phyloP scores from a whole-genome alignment of 2,329 filamentous ascomycete species.

The Pleochaeta shiraiana region DNA sequence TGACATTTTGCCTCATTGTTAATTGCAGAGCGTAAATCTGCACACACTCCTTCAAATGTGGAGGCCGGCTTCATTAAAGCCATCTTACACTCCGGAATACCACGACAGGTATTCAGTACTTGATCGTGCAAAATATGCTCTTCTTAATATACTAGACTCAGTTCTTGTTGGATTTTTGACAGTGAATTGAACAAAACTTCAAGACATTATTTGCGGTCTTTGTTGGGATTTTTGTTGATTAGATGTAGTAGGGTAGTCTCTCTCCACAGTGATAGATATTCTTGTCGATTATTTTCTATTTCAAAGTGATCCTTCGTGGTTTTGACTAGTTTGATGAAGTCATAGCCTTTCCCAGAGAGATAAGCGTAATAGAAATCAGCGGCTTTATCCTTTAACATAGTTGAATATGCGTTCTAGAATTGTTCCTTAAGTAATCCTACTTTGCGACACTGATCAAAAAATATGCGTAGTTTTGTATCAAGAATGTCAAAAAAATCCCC shows the following conservation, averaged over 20 bases:
- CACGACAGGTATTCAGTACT: neutral
- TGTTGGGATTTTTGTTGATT: neutral
- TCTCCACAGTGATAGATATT: constrained; percentile 1
- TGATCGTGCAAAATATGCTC: neutral
- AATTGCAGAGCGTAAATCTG: neutral
- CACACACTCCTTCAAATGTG: neutral
- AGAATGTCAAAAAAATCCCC: neutral
- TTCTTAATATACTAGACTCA: neutral
- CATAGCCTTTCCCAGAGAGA: neutral
- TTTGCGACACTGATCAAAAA: neutral
- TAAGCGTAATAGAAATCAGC: neutral
- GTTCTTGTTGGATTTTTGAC: neutral
- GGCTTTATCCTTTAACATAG: neutral
- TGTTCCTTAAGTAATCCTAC: neutral
- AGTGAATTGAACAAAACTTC: neutral
- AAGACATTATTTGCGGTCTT: neutral
- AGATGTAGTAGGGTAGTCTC: neutral
- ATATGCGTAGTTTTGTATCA: neutral
- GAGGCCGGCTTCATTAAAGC: neutral
- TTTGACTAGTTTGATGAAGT: neutral
- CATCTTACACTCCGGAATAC: neutral
- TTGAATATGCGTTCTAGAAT: neutral
- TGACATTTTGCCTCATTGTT: neutral
- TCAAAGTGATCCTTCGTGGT: neutral
- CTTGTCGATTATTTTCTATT: constrained; percentile 1